Evolutionary conservation across 2,329 filamentous ascomycete species (phyloP).

Genomic region (Chalaropsis thielavioides): DNA sequence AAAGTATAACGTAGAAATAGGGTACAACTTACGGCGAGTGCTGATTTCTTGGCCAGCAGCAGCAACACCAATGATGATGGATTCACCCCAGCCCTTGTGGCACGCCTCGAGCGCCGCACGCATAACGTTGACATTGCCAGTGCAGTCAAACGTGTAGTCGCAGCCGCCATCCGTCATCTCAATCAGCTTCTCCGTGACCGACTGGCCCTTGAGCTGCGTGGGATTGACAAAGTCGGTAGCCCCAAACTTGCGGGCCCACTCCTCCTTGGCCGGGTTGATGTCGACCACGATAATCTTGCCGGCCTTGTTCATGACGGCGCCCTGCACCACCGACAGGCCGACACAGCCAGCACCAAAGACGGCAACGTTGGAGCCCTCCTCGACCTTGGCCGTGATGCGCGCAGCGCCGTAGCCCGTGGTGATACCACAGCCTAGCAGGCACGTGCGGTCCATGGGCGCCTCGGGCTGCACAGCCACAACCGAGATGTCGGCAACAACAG

Average conservation of each 20-base stretch:
- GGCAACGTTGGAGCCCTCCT: slow-evolving; percentile 78
- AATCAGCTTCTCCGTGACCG: slow-evolving; percentile 79
- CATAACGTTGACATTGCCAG: slow-evolving; percentile 93
- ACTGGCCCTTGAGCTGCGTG: slow-evolving; percentile 55
- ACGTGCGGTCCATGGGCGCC: slow-evolving; percentile 90
- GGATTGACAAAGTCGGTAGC: slow-evolving; percentile 97
- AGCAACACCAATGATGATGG: slow-evolving; percentile 93
- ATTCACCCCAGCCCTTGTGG: slow-evolving; percentile 98
- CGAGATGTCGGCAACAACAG: slow-evolving; percentile 95
- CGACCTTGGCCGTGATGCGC: slow-evolving; percentile 79
- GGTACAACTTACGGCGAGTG: slow-evolving; percentile 77
- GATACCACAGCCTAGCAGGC: slow-evolving; percentile 92
- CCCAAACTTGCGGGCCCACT: slow-evolving; percentile 86
- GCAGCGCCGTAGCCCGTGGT: slow-evolving; percentile 96
- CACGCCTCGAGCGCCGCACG: slow-evolving; percentile 88
- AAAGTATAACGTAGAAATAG: too few species aligned
- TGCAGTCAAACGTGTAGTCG: slow-evolving; percentile 99
- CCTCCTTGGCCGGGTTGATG: slow-evolving; percentile 80
- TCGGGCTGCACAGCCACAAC: slow-evolving; percentile 84
- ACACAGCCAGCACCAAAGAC: slow-evolving; percentile 95
- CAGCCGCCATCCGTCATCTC: slow-evolving; percentile 97
- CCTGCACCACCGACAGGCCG: slow-evolving; percentile 87
- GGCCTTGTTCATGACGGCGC: slow-evolving; percentile 72
- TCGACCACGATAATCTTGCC: slow-evolving; percentile 59
- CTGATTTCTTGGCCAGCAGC: slow-evolving; percentile 91